Percentiles rank a stretch among this genome's conserved stretches.
Evolutionary conservation across 2,329 filamentous ascomycete species (phyloP).

Genomic region (Ascochyta fabae): DNA sequence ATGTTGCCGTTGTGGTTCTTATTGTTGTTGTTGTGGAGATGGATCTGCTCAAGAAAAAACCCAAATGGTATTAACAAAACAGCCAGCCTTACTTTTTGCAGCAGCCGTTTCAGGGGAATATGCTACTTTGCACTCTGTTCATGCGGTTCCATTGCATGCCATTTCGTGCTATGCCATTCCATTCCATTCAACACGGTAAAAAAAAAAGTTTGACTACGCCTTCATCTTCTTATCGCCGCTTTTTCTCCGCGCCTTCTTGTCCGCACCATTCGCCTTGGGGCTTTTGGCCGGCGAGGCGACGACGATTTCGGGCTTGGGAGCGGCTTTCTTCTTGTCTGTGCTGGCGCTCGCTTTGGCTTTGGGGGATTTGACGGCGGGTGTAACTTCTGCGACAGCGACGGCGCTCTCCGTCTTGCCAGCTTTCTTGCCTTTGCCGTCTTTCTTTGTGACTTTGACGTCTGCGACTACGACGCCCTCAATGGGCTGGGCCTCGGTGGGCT

Average conservation of each 20-base stretch:
- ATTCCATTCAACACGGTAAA: too few relatives aligned
- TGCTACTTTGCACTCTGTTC: too few relatives aligned
- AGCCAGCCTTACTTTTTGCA: too few relatives aligned
- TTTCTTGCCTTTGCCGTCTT: constrained; percentile 23
- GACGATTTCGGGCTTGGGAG: background rate
- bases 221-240: constrained; percentile 31
- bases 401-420: constrained; percentile 10
- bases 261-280: constrained; percentile 8
- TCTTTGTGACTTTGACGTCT: constrained; percentile 18
- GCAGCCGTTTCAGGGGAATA: too few relatives aligned
- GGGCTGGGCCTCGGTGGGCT: background rate
- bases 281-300: background rate
- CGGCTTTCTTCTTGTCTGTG: constrained; percentile 16
- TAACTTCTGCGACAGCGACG: constrained; percentile 13
- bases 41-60: too few relatives aligned
- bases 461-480: background rate
- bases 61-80: too few relatives aligned
- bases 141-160: too few relatives aligned
- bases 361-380: constrained; percentile 11
- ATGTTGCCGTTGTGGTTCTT: too few relatives aligned
- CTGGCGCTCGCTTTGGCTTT: constrained; percentile 7
- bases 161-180: too few relatives aligned
- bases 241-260: constrained; percentile 28
- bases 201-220: constrained; percentile 10
- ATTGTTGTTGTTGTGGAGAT: too few relatives aligned